phyloP scores from a whole-genome alignment of 1,284 basidiomycete species.

The Trametes sp. region DNA sequence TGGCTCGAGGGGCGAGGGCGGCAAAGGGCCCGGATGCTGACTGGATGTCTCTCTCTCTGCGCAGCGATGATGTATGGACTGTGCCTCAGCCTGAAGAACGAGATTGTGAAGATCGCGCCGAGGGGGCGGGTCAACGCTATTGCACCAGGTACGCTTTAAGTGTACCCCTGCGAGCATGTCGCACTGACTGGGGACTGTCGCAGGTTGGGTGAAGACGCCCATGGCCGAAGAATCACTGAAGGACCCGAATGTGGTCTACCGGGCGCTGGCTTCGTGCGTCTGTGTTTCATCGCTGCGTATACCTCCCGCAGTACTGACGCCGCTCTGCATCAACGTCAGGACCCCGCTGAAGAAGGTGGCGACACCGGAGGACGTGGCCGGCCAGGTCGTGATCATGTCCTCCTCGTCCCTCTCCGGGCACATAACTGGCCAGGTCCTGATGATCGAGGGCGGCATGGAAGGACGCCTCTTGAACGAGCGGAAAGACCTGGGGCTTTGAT shows the following conservation, averaged over 20 bases:
- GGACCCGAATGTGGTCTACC: conserved; percentile 53
- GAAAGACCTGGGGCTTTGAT: conserved; percentile 43
- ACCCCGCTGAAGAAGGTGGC: too few species aligned
- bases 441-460: conserved; percentile 84
- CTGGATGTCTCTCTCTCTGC: conserved; percentile 2
- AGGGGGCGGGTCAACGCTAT: conserved; percentile 75
- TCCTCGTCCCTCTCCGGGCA: conserved; percentile 73
- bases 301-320: neutral
- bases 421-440: conserved; percentile 72
- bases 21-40: conserved; percentile 10
- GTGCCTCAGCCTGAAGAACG: conserved; percentile 75
- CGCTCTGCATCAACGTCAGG: neutral
- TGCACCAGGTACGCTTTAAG: conserved; percentile 51
- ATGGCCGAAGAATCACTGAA: conserved; percentile 61
- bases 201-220: conserved; percentile 72
- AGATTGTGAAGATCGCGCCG: conserved; percentile 80
- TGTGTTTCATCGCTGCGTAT: neutral
- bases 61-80: conserved; percentile 82
- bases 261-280: conserved; percentile 69
- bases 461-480: conserved; percentile 58
- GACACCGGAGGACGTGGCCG: conserved; percentile 30
- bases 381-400: conserved; percentile 69
- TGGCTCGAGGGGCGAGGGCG: neutral
- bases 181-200: neutral
- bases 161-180: neutral